Conservation (phyloP, 208 protist species). For the Trypanosoma conorhini region DNA sequence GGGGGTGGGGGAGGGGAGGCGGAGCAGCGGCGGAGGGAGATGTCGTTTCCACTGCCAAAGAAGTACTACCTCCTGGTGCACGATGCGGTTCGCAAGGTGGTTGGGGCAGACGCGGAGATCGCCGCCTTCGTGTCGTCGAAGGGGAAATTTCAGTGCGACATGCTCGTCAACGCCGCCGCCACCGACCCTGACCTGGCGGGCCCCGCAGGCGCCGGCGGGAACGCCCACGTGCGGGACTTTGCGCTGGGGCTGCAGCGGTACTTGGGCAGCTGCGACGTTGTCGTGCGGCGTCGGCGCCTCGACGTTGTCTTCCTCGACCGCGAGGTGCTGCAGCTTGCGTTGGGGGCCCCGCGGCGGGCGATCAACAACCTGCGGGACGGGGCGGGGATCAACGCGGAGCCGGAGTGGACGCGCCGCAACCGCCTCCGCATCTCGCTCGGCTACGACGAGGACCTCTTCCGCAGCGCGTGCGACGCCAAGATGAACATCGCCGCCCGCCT, state of each 20-base stretch:
- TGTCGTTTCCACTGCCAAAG: slow-evolving; percentile 43
- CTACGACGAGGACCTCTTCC: slow-evolving; percentile 85
- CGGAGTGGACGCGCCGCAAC: slow-evolving; percentile 63
- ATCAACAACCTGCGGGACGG: slow-evolving; percentile 28
- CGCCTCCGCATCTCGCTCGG: slow-evolving; percentile 84
- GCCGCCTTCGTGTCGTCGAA: slow-evolving; percentile 76
- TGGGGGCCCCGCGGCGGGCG: slow-evolving; percentile 46
- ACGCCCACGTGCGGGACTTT: slow-evolving; percentile 41
- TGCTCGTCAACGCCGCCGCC: slow-evolving; percentile 67
- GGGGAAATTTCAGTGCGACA: slow-evolving; percentile 81
- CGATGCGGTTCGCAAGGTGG: slow-evolving; percentile 65
- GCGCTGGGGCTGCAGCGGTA: slow-evolving; percentile 50
- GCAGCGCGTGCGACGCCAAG: slow-evolving; percentile 38
- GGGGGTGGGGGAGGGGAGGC: slow-evolving; percentile 1
- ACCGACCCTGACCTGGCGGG: slow-evolving; percentile 45
- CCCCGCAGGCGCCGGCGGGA: not conserved
- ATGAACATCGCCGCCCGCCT: slow-evolving; percentile 53
- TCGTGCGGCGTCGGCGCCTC: slow-evolving; percentile 49
- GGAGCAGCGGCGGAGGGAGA: not conserved
- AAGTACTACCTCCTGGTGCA: slow-evolving; percentile 80
- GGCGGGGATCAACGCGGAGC: slow-evolving; percentile 52
- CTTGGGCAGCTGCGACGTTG: slow-evolving; percentile 60
- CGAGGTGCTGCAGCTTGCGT: slow-evolving; percentile 62
- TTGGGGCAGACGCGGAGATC: slow-evolving; percentile 42
- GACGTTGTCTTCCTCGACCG: slow-evolving; percentile 74